Percentiles rank a stretch among this genome's conserved stretches.
Evolutionary conservation across 1,139 yeast genomes (phyloP).

Genomic region (Suhomyces bribrorum): DNA sequence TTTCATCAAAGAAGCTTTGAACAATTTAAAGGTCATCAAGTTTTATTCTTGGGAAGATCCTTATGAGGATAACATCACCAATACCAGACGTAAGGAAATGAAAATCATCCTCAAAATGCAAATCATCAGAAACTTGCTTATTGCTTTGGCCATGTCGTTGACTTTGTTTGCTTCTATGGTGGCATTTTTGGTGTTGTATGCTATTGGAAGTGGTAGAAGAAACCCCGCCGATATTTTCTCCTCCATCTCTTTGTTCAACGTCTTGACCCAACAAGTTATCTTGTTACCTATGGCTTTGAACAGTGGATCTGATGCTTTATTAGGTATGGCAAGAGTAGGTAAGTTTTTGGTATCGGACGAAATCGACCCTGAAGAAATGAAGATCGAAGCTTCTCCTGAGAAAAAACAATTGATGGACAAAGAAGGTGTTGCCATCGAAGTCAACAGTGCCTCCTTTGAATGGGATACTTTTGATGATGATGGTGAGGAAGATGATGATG

Average conservation of each 20-base stretch:
- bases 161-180: slow-evolving; percentile 70
- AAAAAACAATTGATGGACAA: slow-evolving; percentile 17
- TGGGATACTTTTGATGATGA: slow-evolving; percentile 57
- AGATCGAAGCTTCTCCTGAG: slow-evolving; percentile 19
- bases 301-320: slow-evolving; percentile 66
- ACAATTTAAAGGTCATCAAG: slow-evolving; percentile 67
- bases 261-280: slow-evolving; percentile 52
- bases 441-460: slow-evolving; percentile 46
- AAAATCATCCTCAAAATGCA: slow-evolving; percentile 51
- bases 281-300: slow-evolving; percentile 74
- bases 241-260: slow-evolving; percentile 72
- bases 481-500: slow-evolving; percentile 17
- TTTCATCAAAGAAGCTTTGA: slow-evolving; percentile 62
- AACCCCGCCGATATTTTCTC: slow-evolving; percentile 77
- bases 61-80: slow-evolving; percentile 47
- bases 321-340: slow-evolving; percentile 63
- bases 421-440: slow-evolving; percentile 16
- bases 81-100: slow-evolving; percentile 52
- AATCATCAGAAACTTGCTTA: slow-evolving; percentile 55
- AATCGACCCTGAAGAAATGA: slow-evolving; percentile 20
- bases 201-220: slow-evolving; percentile 40
- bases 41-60: slow-evolving; percentile 71
- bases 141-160: slow-evolving; percentile 59
- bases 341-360: slow-evolving; percentile 45
- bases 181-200: slow-evolving; percentile 70